A percentile compares a stretch with the other conserved stretches of the same genome.
Evolutionary conservation across 2,329 filamentous ascomycete species (phyloP).

Genomic region (Arthrobotrys conoides): DNA sequence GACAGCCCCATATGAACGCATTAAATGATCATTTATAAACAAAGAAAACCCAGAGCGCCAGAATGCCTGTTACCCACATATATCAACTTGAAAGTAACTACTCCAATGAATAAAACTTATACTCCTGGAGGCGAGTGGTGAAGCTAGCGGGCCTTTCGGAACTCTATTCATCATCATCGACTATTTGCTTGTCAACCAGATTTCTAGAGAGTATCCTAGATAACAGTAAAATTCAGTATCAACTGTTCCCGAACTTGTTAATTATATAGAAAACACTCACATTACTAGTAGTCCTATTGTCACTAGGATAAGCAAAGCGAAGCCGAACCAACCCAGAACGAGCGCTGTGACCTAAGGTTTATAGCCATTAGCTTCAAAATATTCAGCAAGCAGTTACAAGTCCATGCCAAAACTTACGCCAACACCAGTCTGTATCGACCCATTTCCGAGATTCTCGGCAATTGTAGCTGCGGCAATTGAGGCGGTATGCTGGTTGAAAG

Average conservation of each 20-base stretch:
- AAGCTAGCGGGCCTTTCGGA: not conserved
- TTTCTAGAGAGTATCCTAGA: slow-evolving; percentile 58
- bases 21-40: slow-evolving; percentile 33
- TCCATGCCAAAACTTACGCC: slow-evolving; percentile 73
- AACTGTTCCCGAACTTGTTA: not conserved
- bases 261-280: slow-evolving; percentile 65
- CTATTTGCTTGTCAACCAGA: slow-evolving; percentile 57
- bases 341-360: slow-evolving; percentile 76
- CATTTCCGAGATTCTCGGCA: slow-evolving; percentile 91
- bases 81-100: slow-evolving; percentile 25
- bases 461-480: slow-evolving; percentile 95
- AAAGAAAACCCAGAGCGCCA: slow-evolving; percentile 40
- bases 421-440: slow-evolving; percentile 86
- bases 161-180: slow-evolving; percentile 52
- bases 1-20: slow-evolving; percentile 18
- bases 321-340: slow-evolving; percentile 98
- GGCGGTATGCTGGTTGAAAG: slow-evolving; percentile 78
- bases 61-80: slow-evolving; percentile 48
- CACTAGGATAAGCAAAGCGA: slow-evolving; percentile 91
- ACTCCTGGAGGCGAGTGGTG: not conserved
- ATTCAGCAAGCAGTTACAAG: not conserved
- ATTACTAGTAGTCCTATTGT: slow-evolving; percentile 95
- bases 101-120: slow-evolving; percentile 2
- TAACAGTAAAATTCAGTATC: slow-evolving; percentile 6
- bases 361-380: not conserved